These are phyloP conservation scores for Calonectria leucothoes DNA, from an alignment of 2,329 filamentous ascomycete genomes.

Conservation along the genomic window DNA sequence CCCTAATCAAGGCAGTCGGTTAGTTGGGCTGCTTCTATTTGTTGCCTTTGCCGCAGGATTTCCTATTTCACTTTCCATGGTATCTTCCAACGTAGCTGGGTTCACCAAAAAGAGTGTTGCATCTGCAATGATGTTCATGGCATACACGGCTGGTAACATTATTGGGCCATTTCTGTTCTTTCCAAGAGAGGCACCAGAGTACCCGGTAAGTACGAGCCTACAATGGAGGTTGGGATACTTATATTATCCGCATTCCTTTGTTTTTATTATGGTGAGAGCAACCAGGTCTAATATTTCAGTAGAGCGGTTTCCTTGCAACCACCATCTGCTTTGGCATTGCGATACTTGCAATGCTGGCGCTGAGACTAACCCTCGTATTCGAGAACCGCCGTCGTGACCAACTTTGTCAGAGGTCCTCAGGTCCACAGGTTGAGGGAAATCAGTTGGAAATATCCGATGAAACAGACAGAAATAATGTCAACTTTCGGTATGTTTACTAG, in stretches of 20 bases:
- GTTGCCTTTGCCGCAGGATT: slow-evolving; percentile 36
- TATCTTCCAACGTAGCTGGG: slow-evolving; percentile 36
- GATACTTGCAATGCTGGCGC: slow-evolving; percentile 20
- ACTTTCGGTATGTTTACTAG: slow-evolving; percentile 38
- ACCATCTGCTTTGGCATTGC: slow-evolving; percentile 35
- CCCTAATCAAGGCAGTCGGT: slow-evolving; percentile 27
- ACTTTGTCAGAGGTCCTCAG: slow-evolving; percentile 3
- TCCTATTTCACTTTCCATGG: slow-evolving; percentile 31
- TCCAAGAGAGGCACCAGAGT: slow-evolving; percentile 28
- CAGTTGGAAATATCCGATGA: slow-evolving; percentile 33
- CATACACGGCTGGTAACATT: slow-evolving; percentile 34
- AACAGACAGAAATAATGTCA: slow-evolving; percentile 30
- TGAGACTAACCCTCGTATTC: slow-evolving; percentile 25
- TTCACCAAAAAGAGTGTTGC: slow-evolving; percentile 39
- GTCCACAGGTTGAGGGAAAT: rapidly evolving
- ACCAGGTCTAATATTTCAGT: neutral
- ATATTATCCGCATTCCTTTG: rapidly evolving
- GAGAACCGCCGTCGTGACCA: slow-evolving; percentile 33
- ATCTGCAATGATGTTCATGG: slow-evolving; percentile 38
- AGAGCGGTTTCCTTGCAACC: slow-evolving; percentile 38
- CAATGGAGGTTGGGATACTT: rapidly evolving
- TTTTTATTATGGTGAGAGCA: no score
- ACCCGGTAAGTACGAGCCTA: slow-evolving; percentile 23
- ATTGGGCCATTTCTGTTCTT: slow-evolving; percentile 39
- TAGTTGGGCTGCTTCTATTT: slow-evolving; percentile 33